These are phyloP conservation scores for Hymenoscyphus linearis DNA, from an alignment of 2,329 filamentous ascomycete species.

Conservation along the genomic window DNA sequence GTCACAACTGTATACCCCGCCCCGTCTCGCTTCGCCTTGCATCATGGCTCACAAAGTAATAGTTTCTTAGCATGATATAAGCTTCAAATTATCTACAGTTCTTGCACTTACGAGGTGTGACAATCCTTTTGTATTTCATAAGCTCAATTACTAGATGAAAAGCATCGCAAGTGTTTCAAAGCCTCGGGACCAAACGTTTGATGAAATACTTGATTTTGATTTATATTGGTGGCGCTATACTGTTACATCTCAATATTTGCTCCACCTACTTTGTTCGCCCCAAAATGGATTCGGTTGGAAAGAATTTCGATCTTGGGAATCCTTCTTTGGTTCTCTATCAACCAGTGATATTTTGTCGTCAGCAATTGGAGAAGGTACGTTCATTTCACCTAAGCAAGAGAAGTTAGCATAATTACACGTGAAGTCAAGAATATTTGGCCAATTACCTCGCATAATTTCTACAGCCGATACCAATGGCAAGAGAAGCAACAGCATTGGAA, in stretches of 20 bases:
- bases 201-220: no score
- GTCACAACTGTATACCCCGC: no score
- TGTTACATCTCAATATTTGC: not conserved
- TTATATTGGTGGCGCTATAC: no score
- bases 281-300: conserved; percentile 45
- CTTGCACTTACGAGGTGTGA: no score
- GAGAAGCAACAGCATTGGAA: conserved; percentile 54
- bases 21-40: no score
- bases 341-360: conserved; percentile 37
- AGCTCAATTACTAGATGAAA: no score
- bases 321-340: conserved; percentile 37
- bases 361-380: conserved; percentile 38
- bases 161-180: no score
- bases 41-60: no score
- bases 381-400: conserved; percentile 21
- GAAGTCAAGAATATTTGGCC: rapidly evolving
- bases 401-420: not conserved
- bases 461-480: conserved; percentile 54
- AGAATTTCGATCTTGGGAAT: conserved; percentile 18
- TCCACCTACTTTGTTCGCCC: conserved; percentile 22
- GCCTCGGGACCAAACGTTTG: no score
- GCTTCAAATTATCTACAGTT: no score
- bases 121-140: no score
- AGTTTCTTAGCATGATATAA: no score
- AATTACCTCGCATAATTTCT: conserved; percentile 51